A percentile compares a stretch with the other conserved stretches of the same genome.
Evolutionary conservation across 257 asterid species (phyloP).

Genomic region (Penstemon barbatus): DNA sequence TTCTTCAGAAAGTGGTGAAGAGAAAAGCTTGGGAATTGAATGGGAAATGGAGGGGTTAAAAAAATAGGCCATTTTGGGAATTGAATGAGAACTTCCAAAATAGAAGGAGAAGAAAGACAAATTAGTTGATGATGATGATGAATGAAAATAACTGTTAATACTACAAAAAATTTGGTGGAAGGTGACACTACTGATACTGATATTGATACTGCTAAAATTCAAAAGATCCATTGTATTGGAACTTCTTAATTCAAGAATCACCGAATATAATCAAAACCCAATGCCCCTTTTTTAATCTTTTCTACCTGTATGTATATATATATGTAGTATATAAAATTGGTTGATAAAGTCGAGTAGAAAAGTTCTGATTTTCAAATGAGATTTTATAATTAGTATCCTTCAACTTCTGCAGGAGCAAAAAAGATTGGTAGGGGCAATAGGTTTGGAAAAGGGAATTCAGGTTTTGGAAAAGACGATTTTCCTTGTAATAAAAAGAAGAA

Average conservation of each 20-base stretch:
- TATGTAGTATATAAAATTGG: constrained; percentile 9
- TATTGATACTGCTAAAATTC: constrained; percentile 1
- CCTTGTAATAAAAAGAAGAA: not conserved
- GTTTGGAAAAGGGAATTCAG: constrained; percentile 23
- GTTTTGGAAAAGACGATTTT: constrained; percentile 20
- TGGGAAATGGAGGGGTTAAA: too few species aligned
- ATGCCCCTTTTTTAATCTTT: constrained; percentile 6
- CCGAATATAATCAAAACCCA: constrained; percentile 26
- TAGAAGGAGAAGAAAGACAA: constrained; percentile 46
- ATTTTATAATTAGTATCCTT: constrained; percentile 17
- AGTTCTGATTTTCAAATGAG: not conserved
- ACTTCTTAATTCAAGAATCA: constrained; percentile 35
- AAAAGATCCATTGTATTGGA: constrained; percentile 46
- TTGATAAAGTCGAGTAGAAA: constrained; percentile 27
- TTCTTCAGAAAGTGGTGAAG: constrained; percentile 30
- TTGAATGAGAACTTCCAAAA: constrained; percentile 39
- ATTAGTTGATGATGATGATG: constrained; percentile 41
- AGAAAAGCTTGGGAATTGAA: constrained; percentile 32
- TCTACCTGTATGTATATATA: constrained; percentile 19
- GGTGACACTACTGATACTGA: constrained; percentile 36
- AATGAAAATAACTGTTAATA: constrained; percentile 30
- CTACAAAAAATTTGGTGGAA: constrained; percentile 41
- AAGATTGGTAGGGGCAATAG: constrained; percentile 29
- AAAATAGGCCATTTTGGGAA: too few species aligned
- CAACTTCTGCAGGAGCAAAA: constrained; percentile 22